Conservation (phyloP, 768 basidiomycete species). For the Ramaria rubella region DNA sequence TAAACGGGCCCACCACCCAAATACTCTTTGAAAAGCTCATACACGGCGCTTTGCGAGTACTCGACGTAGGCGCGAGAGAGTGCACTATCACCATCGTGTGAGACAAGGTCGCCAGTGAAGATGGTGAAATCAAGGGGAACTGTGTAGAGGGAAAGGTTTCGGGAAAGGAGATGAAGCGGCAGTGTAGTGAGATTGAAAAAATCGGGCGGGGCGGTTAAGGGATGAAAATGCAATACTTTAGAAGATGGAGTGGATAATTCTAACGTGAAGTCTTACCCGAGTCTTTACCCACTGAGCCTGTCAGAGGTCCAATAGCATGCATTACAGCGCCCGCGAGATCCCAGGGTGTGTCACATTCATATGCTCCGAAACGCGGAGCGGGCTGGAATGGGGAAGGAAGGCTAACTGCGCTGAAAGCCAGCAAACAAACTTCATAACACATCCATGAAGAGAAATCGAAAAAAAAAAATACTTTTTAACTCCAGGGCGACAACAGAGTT, state of each 20-base stretch:
- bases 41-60: conserved; percentile 14
- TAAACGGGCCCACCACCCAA: conserved; percentile 21
- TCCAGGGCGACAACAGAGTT: conserved; percentile 18
- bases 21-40: conserved; percentile 16
- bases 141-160: not conserved
- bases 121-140: conserved; percentile 17
- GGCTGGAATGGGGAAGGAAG: conserved; percentile 5
- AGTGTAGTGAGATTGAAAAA: no score
- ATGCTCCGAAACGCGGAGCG: conserved; percentile 22
- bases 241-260: no score
- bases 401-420: not conserved
- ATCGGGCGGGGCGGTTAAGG: no score
- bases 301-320: conserved; percentile 21
- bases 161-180: no score
- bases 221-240: no score
- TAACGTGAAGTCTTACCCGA: not conserved
- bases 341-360: conserved; percentile 21
- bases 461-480: conserved; percentile 4
- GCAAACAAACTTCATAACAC: not conserved
- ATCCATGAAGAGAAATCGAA: not conserved
- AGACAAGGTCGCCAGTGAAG: conserved; percentile 23
- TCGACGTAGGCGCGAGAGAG: conserved; percentile 10
- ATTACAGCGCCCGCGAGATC: conserved; percentile 19
- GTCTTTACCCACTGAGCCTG: conserved; percentile 11
- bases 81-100: conserved; percentile 21